Conservation (phyloP, 148 eudicot species). For the Camellia sinensis region DNA sequence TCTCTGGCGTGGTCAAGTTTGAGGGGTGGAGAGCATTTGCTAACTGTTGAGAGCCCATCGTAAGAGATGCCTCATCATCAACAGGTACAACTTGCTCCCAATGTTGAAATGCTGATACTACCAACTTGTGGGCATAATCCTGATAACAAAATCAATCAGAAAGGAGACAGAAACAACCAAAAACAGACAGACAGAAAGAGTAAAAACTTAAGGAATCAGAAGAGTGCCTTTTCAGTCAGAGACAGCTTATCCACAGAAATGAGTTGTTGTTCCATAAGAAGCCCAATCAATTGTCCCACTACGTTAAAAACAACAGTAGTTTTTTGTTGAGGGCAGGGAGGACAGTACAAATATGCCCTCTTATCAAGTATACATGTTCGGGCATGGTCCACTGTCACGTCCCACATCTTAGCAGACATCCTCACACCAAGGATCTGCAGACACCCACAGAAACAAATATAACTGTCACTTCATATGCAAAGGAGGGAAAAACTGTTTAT, state of each 20-base stretch:
- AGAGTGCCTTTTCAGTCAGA: slow-evolving; percentile 61
- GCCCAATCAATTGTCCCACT: slow-evolving; percentile 65
- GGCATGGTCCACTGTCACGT: slow-evolving; percentile 57
- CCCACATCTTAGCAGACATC: slow-evolving; percentile 76
- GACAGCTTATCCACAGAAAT: slow-evolving; percentile 54
- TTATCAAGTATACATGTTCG: slow-evolving; percentile 56
- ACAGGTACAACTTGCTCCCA: slow-evolving; percentile 58
- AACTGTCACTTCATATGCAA: background rate
- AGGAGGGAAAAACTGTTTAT: background rate
- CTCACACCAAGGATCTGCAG: slow-evolving; percentile 64
- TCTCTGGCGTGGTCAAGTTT: background rate
- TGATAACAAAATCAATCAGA: slow-evolving; percentile 24
- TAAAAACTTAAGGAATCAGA: background rate
- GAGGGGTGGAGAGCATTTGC: background rate
- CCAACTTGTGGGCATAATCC: slow-evolving; percentile 55
- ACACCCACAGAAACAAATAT: background rate
- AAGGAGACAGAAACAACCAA: slow-evolving; percentile 2
- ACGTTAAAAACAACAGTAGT: slow-evolving; percentile 63
- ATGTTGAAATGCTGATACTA: slow-evolving; percentile 56
- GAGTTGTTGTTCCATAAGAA: slow-evolving; percentile 49
- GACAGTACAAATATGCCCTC: slow-evolving; percentile 40
- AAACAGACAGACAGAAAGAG: background rate
- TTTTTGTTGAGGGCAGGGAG: slow-evolving; percentile 39
- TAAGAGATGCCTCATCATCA: slow-evolving; percentile 56
- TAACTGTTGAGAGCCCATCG: background rate